Evolutionary conservation across 805 yeast species (phyloP), one percentile per base, ranked within the genome.

Genomic region (Cyberlindnera saturnus): DNA sequence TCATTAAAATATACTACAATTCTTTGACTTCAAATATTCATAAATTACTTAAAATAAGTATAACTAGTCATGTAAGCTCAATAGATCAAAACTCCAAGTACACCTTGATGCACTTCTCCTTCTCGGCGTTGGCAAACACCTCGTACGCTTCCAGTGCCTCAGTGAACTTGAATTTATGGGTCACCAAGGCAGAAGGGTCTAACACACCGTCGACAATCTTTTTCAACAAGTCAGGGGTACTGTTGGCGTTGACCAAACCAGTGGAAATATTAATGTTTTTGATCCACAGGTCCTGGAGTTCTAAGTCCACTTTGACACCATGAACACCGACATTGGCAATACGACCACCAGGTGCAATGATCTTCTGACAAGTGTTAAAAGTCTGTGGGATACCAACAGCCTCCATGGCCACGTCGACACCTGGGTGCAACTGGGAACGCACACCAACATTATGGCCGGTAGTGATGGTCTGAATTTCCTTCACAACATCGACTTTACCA

Each of bases 361-460:
- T 66, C 26, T 70, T 70, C 45, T 80, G 75, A 49, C 82, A 82
- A 48, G 76, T 63, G 52, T 76, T 74, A 57, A 81, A 79, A 42
- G 85, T 79, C 32, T 66, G 65, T 45, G 80, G 80, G 36, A 82
- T 71, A 56, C 85, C 88, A 28, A 82, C 82, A 60, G 85, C 77
- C 62, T 79, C 75, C 49, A 72, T 71, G 36, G 74, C 86, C 57
- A 79, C 80, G 46, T 80, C 82, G 16, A 79, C 85, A 50, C 77
- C 77, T 34, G 60, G 62, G 9, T 66, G 67, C 29, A 62, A 65
- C 3, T 47, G 60, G 5, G 47, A 38, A 36, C 59, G 58, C 23
- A 36, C 42, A n/a, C 48, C 50, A 19, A 39, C 43, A 17, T 50
- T 59, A 3, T 50, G 52, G 5, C 51, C 43, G 3, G 49, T 43